phyloP scores from a whole-genome alignment of 2,329 filamentous ascomycete genomes.

The Pseudogymnoascus sp. region DNA sequence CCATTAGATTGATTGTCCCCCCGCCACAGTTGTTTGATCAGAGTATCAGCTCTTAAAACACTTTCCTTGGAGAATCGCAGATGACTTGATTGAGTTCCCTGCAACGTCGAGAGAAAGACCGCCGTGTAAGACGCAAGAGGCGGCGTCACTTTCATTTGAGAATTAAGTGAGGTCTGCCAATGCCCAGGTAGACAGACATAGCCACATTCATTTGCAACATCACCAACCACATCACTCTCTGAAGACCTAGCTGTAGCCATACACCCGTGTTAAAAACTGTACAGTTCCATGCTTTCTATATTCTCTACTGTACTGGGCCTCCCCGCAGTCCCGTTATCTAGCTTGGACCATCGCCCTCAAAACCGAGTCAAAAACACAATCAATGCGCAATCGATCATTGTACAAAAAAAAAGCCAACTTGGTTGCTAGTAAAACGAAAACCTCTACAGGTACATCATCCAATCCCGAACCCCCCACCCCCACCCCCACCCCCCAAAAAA shows the following conservation, averaged over 20 bases:
- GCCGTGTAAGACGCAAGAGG: background rate
- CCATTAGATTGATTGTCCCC: background rate
- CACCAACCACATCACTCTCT: background rate
- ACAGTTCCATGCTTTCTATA: background rate
- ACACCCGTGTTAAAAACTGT: background rate
- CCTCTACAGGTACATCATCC: slow-evolving; percentile 1
- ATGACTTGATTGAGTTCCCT: background rate
- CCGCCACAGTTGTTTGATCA: background rate
- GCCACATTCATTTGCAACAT: too few species aligned
- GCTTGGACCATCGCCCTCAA: background rate
- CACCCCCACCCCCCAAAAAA: background rate
- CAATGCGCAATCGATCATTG: background rate
- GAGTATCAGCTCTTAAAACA: background rate
- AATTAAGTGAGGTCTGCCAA: background rate
- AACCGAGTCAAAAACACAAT: background rate
- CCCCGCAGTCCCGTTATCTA: background rate
- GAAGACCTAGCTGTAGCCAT: background rate
- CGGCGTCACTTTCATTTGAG: background rate
- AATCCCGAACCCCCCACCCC: background rate
- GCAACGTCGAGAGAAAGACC: background rate
- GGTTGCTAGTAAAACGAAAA: slow-evolving; percentile 7
- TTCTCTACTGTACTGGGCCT: background rate
- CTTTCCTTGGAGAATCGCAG: background rate
- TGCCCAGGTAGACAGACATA: background rate
- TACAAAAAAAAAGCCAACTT: slow-evolving; percentile 4